Percentiles rank a stretch among this genome's conserved stretches.
Evolutionary conservation across 805 yeast genomes (phyloP).

Genomic region (Candida easanensis): DNA sequence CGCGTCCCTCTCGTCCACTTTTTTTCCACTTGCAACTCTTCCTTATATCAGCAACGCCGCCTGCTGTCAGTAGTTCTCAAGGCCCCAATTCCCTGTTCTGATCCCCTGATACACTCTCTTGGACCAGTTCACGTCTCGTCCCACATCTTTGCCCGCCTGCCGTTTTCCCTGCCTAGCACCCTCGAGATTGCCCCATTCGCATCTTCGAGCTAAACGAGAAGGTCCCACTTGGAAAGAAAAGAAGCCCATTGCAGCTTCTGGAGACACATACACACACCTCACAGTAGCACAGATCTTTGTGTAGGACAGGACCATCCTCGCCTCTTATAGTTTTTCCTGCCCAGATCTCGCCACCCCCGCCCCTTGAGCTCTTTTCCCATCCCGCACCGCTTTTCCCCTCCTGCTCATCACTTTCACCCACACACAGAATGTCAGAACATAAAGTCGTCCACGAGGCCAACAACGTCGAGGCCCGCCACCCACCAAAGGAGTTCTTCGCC

Average conservation of each 20-base stretch:
- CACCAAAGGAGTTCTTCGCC: constrained; percentile 38
- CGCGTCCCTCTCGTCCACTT: constrained; percentile 1
- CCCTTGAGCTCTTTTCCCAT: neutral
- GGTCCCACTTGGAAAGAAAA: too few relatives aligned
- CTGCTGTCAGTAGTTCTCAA: neutral
- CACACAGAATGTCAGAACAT: constrained; percentile 24
- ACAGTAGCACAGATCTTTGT: too few relatives aligned
- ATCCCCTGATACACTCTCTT: neutral
- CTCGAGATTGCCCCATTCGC: too few relatives aligned
- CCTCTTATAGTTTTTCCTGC: too few relatives aligned
- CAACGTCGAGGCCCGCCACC: constrained; percentile 29
- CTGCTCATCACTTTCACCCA: neutral
- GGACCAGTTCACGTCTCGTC: too few relatives aligned
- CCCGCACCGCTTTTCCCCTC: neutral
- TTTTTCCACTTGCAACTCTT: neutral
- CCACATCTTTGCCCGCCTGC: too few relatives aligned
- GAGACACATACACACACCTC: too few relatives aligned
- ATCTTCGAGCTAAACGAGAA: too few relatives aligned
- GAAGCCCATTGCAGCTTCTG: too few relatives aligned
- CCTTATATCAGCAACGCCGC: neutral
- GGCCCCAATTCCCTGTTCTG: neutral
- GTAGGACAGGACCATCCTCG: too few relatives aligned
- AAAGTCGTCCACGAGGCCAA: constrained; percentile 40
- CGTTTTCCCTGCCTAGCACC: too few relatives aligned
- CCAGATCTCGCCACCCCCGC: too few relatives aligned